Conservation (phyloP, 192 early-diverging fungal genomes). For the Linnemannia hyalina region DNA sequence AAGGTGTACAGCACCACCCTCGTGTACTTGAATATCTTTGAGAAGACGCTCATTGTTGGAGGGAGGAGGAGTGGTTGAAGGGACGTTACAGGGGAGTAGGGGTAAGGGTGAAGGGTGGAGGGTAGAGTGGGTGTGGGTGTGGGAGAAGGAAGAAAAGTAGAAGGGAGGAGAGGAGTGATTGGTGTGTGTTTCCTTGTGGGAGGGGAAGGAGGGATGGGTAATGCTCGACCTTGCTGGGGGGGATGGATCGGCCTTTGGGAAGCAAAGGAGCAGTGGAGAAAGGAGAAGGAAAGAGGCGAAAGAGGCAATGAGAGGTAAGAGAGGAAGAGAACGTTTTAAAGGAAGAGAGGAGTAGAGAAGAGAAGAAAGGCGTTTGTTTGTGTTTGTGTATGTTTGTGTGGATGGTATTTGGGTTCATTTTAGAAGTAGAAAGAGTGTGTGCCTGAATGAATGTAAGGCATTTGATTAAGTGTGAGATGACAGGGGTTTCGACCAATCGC, state of each 20-base stretch:
- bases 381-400: no score
- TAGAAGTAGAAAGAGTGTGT: not conserved
- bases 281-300: slow-evolving; percentile 1
- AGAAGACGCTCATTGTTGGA: slow-evolving; percentile 5
- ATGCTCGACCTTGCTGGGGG: slow-evolving; percentile 5
- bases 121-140: not conserved
- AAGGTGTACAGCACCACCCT: slow-evolving; percentile 33
- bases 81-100: not conserved
- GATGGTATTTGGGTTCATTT: not conserved
- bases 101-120: not conserved
- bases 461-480: not conserved
- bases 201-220: not conserved
- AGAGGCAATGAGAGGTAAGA: not conserved
- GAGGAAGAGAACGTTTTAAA: not conserved
- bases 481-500: not conserved
- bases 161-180: not conserved
- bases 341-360: not conserved
- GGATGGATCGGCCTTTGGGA: slow-evolving; percentile 8
- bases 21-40: slow-evolving; percentile 47
- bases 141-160: not conserved
- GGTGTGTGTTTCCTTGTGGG: not conserved
- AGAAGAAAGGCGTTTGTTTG: no score
- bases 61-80: not conserved
- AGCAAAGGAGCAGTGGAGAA: not conserved
- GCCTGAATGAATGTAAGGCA: not conserved